These are phyloP conservation scores for Epichloe coenophiala DNA, from an alignment of 2,329 filamentous ascomycete species.

Conservation along the genomic window DNA sequence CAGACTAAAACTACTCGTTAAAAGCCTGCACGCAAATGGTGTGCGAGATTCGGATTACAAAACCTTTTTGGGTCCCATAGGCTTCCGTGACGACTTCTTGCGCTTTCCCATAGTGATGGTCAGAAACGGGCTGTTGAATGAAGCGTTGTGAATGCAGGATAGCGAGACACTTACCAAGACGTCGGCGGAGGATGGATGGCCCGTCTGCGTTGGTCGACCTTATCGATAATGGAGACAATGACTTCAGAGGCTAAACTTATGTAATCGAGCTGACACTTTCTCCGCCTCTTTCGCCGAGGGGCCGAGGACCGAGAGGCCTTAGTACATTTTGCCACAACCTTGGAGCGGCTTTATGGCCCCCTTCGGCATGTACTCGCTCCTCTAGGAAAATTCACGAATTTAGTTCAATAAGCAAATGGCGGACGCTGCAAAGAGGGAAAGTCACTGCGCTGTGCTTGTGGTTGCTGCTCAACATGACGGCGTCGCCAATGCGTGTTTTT, in stretches of 20 bases:
- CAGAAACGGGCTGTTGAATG: background rate
- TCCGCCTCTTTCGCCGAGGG: too few species aligned
- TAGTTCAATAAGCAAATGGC: too few species aligned
- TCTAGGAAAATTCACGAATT: too few species aligned
- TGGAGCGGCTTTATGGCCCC: too few species aligned
- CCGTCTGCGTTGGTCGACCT: background rate
- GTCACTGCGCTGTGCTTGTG: too few species aligned
- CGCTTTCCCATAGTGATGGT: constrained; percentile 62
- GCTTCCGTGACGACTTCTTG: constrained; percentile 80
- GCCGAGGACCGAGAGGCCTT: too few species aligned
- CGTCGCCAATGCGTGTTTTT: background rate
- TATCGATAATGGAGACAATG: background rate
- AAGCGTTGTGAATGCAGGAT: background rate
- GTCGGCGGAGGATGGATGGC: background rate
- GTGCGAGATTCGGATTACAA: constrained; percentile 4
- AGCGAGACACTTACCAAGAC: background rate
- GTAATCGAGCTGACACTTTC: too few species aligned
- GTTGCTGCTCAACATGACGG: too few species aligned
- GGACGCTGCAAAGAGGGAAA: too few species aligned
- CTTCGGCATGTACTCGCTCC: too few species aligned
- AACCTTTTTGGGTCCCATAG: constrained; percentile 75
- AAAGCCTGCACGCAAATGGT: background rate
- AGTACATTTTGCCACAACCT: too few species aligned
- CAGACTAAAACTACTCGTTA: constrained; percentile 32
- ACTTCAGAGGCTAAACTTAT: too few species aligned